Evolutionary conservation across 805 yeast genomes (phyloP).

Genomic region (Tetrapisispora namnaoensis): DNA sequence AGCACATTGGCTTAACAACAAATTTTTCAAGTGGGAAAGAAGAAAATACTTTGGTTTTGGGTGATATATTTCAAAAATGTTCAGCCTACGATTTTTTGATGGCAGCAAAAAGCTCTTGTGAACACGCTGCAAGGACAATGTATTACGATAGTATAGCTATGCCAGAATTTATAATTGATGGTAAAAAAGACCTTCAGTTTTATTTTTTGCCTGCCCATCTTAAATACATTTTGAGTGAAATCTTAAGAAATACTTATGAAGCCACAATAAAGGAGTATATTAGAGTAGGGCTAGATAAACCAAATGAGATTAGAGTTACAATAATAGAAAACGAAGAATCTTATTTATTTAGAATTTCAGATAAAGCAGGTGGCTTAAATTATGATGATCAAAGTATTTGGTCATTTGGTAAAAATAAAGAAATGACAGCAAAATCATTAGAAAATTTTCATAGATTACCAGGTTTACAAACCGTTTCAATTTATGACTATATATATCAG

Average conservation of each 20-base stretch:
- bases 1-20: slow-evolving; percentile 71
- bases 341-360: slow-evolving; percentile 71
- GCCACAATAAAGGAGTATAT: slow-evolving; percentile 55
- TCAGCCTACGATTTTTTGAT: slow-evolving; percentile 59
- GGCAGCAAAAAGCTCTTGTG: slow-evolving; percentile 42
- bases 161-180: slow-evolving; percentile 74
- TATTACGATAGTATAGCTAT: slow-evolving; percentile 44
- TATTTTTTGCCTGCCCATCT: slow-evolving; percentile 82
- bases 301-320: slow-evolving; percentile 71
- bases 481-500: slow-evolving; percentile 22
- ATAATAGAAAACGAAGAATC: slow-evolving; percentile 57
- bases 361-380: slow-evolving; percentile 83
- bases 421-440: slow-evolving; percentile 47
- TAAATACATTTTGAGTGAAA: slow-evolving; percentile 79
- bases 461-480: slow-evolving; percentile 38
- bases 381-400: slow-evolving; percentile 50
- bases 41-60: slow-evolving; percentile 42
- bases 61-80: slow-evolving; percentile 78
- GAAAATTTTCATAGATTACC: slow-evolving; percentile 63
- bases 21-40: slow-evolving; percentile 40
- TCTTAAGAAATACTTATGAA: slow-evolving; percentile 74
- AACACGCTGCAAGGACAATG: slow-evolving; percentile 41
- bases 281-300: slow-evolving; percentile 30
- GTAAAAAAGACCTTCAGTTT: slow-evolving; percentile 55
- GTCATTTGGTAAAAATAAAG: slow-evolving; percentile 76